Conservation (phyloP, 495 filamentous ascomycete genomes). For the Trichoderma gamsii region DNA sequence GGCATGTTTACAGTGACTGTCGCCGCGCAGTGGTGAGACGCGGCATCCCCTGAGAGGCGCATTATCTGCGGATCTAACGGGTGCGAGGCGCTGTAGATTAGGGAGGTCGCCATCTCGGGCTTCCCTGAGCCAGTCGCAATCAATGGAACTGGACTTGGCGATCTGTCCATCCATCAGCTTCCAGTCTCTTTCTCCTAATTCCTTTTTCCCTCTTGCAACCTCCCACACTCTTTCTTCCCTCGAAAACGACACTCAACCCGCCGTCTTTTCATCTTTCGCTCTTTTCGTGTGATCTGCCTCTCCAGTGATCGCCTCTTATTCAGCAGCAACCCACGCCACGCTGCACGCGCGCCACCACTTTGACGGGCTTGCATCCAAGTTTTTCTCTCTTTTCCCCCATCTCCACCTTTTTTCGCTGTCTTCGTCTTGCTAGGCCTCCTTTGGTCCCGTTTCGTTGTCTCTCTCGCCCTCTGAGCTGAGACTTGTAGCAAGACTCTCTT, state of each 20-base stretch:
- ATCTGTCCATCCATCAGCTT: background rate
- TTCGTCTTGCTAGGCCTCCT: background rate
- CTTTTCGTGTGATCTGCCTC: background rate
- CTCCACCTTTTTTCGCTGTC: constrained; percentile 2
- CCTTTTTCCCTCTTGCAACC: background rate
- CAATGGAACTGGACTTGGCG: background rate
- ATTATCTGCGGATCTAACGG: constrained; percentile 8
- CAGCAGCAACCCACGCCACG: background rate
- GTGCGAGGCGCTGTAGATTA: constrained; percentile 9
- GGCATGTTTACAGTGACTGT: background rate
- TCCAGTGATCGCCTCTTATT: background rate
- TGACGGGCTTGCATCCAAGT: background rate
- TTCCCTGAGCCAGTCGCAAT: background rate
- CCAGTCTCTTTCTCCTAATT: background rate
- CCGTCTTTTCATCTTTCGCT: background rate
- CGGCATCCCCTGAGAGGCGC: constrained; percentile 7
- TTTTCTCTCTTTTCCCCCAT: background rate
- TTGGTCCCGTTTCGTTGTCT: background rate
- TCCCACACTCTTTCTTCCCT: background rate
- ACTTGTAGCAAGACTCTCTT: no score
- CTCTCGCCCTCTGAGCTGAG: background rate
- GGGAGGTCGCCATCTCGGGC: background rate
- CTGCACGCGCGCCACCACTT: background rate
- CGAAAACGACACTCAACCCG: background rate
- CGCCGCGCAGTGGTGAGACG: background rate